These are phyloP conservation scores for Auxenochlorella pyrenoidosa DNA, from an alignment of 139 green algal genomes.

Conservation along the genomic window DNA sequence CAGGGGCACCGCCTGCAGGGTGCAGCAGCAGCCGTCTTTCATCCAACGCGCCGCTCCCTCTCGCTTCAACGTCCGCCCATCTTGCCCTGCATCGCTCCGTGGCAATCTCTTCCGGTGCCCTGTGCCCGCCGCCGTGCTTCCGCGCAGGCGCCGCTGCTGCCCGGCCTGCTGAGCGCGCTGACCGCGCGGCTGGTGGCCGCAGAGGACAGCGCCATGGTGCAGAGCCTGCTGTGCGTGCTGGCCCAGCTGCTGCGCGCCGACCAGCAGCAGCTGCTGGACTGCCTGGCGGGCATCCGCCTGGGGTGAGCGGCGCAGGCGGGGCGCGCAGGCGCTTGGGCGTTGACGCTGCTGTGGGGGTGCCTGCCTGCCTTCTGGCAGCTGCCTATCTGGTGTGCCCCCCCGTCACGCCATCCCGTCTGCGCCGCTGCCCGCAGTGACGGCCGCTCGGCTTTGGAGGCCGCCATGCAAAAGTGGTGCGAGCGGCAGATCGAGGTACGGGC, in stretches of 20 bases:
- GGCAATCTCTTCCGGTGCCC: background rate
- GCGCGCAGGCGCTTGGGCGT: too few relatives aligned
- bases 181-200: constrained; percentile 48
- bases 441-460: constrained; percentile 17
- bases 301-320: background rate
- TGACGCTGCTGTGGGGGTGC: background rate
- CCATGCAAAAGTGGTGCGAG: constrained; percentile 67
- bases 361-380: background rate
- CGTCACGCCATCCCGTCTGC: background rate
- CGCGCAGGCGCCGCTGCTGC: constrained; percentile 42
- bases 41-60: too few relatives aligned
- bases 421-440: constrained; percentile 1
- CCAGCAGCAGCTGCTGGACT: constrained; percentile 52
- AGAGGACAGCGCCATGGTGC: constrained; percentile 50
- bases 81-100: too few relatives aligned
- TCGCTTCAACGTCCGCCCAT: too few relatives aligned
- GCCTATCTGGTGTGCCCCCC: background rate
- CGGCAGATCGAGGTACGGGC: constrained; percentile 61
- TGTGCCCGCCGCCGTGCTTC: background rate
- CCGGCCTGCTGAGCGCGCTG: constrained; percentile 52
- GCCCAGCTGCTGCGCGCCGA: constrained; percentile 51
- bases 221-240: constrained; percentile 63
- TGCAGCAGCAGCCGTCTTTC: too few relatives aligned
- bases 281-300: constrained; percentile 44
- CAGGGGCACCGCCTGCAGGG: too few relatives aligned